Conservation (phyloP, 2,329 filamentous ascomycete genomes). For the Beauveria asiatica region DNA sequence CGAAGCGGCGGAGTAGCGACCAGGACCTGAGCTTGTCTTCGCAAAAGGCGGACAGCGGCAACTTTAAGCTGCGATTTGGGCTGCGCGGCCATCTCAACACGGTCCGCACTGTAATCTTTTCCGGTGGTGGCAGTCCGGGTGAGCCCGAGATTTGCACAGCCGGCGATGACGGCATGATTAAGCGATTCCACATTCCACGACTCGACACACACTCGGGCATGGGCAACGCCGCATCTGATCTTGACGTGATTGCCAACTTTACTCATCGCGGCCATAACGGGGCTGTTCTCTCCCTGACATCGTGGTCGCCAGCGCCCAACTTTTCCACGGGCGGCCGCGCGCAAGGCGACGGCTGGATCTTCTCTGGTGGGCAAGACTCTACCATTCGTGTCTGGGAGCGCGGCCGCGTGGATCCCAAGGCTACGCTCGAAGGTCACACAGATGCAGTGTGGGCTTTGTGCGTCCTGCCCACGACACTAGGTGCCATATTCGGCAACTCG, state of each 20-base stretch:
- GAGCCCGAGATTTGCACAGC: constrained; percentile 96
- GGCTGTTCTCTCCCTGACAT: constrained; percentile 75
- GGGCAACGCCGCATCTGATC: constrained; percentile 57
- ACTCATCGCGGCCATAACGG: constrained; percentile 93
- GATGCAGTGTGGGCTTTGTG: constrained; percentile 96
- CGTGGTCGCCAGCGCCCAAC: constrained; percentile 79
- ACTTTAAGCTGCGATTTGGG: constrained; percentile 88
- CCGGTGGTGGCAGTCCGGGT: constrained; percentile 85
- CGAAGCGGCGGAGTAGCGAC: constrained; percentile 62
- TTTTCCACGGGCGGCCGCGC: constrained; percentile 84
- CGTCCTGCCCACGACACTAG: constrained; percentile 76
- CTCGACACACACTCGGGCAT: constrained; percentile 48
- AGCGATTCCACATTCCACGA: constrained; percentile 90
- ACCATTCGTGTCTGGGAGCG: constrained; percentile 94
- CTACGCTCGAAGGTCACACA: constrained; percentile 85
- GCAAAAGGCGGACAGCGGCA: constrained; percentile 60
- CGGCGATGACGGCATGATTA: constrained; percentile 91
- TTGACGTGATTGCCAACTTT: constrained; percentile 89
- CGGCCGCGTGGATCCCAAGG: constrained; percentile 88
- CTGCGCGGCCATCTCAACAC: constrained; percentile 89
- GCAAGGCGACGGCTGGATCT: constrained; percentile 93
- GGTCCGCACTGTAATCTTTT: constrained; percentile 91
- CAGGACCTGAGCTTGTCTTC: constrained; percentile 45
- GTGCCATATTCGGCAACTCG: constrained; percentile 68
- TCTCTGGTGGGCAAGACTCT: constrained; percentile 90